Conservation (phyloP, 805 yeast species). For the Pichia phayaonensis region DNA sequence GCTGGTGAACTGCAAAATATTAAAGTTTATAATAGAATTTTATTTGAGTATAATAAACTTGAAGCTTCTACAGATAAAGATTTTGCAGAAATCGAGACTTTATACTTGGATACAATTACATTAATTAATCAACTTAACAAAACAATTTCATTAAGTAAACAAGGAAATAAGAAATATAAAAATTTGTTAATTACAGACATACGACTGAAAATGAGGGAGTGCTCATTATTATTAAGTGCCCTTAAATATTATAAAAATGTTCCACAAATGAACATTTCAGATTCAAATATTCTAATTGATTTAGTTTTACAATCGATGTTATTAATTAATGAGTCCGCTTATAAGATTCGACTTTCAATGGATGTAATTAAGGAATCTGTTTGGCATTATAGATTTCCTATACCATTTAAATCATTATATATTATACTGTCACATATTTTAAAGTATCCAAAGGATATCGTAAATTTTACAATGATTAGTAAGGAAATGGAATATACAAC, state of each 20-base stretch:
- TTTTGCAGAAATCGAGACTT: conserved; percentile 5
- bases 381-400: conserved; percentile 19
- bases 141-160: conserved; percentile 1
- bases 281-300: conserved; percentile 9
- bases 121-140: conserved; percentile 10
- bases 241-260: conserved; percentile 10
- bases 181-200: conserved; percentile 16
- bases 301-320: conserved; percentile 17
- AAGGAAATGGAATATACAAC: conserved; percentile 11
- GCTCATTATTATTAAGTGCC: conserved; percentile 14
- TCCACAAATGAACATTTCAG: conserved; percentile 1
- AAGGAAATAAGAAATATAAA: conserved; percentile 2
- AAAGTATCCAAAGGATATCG: conserved; percentile 6
- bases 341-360: conserved; percentile 15
- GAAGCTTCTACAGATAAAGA: conserved; percentile 5
- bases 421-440: conserved; percentile 17
- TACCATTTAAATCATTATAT: conserved; percentile 21
- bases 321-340: conserved; percentile 18
- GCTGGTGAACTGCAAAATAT: conserved; percentile 16
- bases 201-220: conserved; percentile 16
- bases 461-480: conserved; percentile 12
- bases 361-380: conserved; percentile 7
- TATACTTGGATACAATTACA: conserved; percentile 7
- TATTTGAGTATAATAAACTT: conserved; percentile 17
- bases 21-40: conserved; percentile 11